Conservation (phyloP, 1,284 basidiomycete species). For the Stygiomarasmius scandens region DNA sequence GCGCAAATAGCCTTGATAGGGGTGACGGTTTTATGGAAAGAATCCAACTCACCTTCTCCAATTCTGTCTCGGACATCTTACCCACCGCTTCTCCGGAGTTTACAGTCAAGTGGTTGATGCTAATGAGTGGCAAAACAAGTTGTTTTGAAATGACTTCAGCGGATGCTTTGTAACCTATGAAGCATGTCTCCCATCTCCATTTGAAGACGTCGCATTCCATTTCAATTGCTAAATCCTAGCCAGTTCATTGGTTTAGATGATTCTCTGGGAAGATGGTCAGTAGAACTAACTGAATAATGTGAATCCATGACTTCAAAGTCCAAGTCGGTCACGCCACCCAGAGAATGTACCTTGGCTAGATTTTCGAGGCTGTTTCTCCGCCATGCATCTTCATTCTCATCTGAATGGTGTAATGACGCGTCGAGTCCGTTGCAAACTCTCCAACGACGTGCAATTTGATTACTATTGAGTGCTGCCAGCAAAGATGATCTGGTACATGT, state of each 20-base stretch:
- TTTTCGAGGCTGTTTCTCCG: constrained; percentile 53
- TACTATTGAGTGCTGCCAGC: constrained; percentile 55
- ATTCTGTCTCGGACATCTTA: constrained; percentile 54
- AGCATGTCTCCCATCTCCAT: constrained; percentile 78
- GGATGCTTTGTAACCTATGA: constrained; percentile 61
- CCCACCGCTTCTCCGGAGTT: constrained; percentile 57
- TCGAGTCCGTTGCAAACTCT: constrained; percentile 51
- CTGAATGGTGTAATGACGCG: constrained; percentile 26
- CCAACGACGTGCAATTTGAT: constrained; percentile 70
- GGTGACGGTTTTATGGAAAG: background rate
- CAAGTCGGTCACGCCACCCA: constrained; percentile 58
- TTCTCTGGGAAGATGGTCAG: constrained; percentile 2
- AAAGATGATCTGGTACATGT: background rate
- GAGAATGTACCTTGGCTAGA: constrained; percentile 56
- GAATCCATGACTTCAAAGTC: constrained; percentile 61
- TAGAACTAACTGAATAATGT: constrained; percentile 55
- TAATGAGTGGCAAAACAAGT: constrained; percentile 74
- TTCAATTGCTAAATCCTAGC: constrained; percentile 67
- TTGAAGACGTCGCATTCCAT: constrained; percentile 61
- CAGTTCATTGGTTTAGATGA: constrained; percentile 9
- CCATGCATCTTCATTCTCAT: constrained; percentile 58
- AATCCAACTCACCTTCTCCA: constrained; percentile 59
- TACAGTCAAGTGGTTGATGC: constrained; percentile 66
- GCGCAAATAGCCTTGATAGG: background rate
- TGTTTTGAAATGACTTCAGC: constrained; percentile 75